Evolutionary conservation across 352 stramenopile species (phyloP).

Genomic region (Elongisporangium prolatum): DNA sequence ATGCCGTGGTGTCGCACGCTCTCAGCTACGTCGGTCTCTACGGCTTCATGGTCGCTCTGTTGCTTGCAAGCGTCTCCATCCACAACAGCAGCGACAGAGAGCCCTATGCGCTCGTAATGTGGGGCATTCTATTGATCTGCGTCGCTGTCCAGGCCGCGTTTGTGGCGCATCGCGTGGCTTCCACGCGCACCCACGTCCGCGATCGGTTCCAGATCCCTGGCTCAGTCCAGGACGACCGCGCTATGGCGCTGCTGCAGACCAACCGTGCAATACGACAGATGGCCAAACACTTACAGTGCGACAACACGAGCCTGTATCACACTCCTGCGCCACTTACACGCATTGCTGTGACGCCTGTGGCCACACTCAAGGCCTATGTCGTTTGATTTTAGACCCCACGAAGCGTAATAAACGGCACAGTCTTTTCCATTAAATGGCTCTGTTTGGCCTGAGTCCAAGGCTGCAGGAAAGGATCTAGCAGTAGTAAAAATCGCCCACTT

Average conservation of each 20-base stretch:
- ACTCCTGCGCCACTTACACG: background rate
- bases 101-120: conserved; percentile 10
- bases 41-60: conserved; percentile 13
- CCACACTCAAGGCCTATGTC: background rate
- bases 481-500: background rate
- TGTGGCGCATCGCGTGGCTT: conserved; percentile 19
- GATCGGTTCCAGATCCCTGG: conserved; percentile 31
- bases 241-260: conserved; percentile 14
- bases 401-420: background rate
- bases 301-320: conserved; percentile 2
- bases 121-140: conserved; percentile 10
- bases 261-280: conserved; percentile 33
- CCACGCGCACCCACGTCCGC: conserved; percentile 20
- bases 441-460: background rate
- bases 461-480: background rate
- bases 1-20: conserved; percentile 11
- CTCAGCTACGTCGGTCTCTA: conserved; percentile 17
- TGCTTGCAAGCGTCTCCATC: background rate
- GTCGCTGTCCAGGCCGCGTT: conserved; percentile 9
- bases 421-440: background rate
- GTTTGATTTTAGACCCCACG: background rate
- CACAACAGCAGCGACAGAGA: background rate
- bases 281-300: conserved; percentile 33
- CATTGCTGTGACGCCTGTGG: background rate
- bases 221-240: conserved; percentile 22